These are phyloP conservation scores for Earliella scabrosa DNA, from an alignment of 1,284 basidiomycete species.

Conservation along the genomic window DNA sequence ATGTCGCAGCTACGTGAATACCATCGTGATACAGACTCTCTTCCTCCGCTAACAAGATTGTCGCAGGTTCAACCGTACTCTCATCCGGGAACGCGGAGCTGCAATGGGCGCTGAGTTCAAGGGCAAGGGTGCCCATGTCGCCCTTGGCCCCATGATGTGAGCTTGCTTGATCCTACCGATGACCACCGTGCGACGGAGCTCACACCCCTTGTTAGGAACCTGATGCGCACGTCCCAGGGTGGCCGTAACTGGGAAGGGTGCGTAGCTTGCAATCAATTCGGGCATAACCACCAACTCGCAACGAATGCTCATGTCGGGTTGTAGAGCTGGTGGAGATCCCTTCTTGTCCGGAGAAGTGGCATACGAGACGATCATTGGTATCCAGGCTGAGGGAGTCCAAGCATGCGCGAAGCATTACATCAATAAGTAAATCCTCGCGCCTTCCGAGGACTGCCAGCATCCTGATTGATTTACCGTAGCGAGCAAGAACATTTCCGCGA, in stretches of 20 bases:
- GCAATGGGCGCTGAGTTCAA: constrained; percentile 74
- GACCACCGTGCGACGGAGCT: neutral
- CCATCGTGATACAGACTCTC: neutral
- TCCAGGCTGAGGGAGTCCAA: constrained; percentile 67
- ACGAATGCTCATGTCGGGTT: neutral
- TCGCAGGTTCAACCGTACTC: constrained; percentile 62
- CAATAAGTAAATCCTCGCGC: constrained; percentile 50
- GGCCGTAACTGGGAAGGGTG: constrained; percentile 78
- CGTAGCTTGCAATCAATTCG: constrained; percentile 3
- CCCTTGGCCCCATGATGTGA: constrained; percentile 59
- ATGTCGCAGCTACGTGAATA: constrained; percentile 65
- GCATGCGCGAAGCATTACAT: constrained; percentile 67
- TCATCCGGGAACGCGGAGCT: constrained; percentile 64
- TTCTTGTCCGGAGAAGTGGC: constrained; percentile 68
- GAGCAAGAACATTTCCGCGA: constrained; percentile 64
- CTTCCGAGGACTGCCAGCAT: neutral
- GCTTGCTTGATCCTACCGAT: constrained; percentile 11
- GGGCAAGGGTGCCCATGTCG: constrained; percentile 69
- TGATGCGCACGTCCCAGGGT: constrained; percentile 64
- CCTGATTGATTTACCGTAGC: constrained; percentile 19
- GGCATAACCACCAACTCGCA: neutral
- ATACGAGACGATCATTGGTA: constrained; percentile 58
- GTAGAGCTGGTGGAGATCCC: constrained; percentile 60
- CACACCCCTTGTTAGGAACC: constrained; percentile 43
- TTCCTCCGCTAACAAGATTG: neutral